Evolutionary conservation across 2,329 filamentous ascomycete species (phyloP), one percentile per base, ranked within the genome.

Genomic region (Clarireedia homoeocarpa): DNA sequence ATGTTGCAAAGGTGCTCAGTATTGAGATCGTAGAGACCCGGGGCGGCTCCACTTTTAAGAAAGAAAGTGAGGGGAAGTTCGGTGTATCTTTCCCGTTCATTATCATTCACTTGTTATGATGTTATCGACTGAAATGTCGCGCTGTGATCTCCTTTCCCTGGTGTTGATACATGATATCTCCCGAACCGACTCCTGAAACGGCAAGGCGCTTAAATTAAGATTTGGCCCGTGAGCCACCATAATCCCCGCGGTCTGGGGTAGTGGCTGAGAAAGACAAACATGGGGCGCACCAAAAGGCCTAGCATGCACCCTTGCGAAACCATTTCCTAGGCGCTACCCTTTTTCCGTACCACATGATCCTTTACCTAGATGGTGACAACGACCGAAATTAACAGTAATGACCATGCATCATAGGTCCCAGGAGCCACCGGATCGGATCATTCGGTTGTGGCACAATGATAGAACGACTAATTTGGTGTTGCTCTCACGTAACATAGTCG

Each of bases 371-470:
- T 10, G n/a, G 23, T 14, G 36, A 51, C 34, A n/a, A 38, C 15
- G 24, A 7, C 53, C 26, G 39, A 51, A 17, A 45, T 55, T 26
- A 50, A 50, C 17, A 20, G 15, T 36, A 45, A 55, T 23, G 17
- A 12, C 17, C 36, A 34, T 48, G 26, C 20, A 51, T 26, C 47
- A 51, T 48, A 14, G 10, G 17, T 36, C 6, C 14, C 5, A 44
- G 20, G n/a, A 15, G 10, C 38, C 53, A 55, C 53, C 47, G 27
- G 53, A 51, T 55, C 53, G 47, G 20, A 55, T 51, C 53, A 55
- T 55, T 55, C 42, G 27, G 26, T 5, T 20, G n/a, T 34, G 12
- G 10, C 27, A 34, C 15, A 47, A 38, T 45, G 15, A 36, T 20
- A n/a, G 10, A 24, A 12, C 6, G n/a, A 17, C 17, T 42, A 42